Conservation (phyloP, 192 early-diverging fungal species). For the Radiomyces spectabilis region DNA sequence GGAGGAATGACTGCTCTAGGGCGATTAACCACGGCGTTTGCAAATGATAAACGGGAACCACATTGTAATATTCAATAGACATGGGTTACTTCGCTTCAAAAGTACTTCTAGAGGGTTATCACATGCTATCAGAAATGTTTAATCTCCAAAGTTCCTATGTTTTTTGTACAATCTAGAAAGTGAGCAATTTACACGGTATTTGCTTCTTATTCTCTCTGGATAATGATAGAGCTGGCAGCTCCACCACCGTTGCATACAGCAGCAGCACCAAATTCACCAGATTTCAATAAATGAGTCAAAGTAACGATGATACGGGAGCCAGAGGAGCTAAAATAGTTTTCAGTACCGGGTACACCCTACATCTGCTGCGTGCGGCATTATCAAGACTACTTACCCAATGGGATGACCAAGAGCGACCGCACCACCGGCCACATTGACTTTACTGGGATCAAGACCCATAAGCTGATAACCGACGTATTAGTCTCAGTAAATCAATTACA, state of each 20-base stretch:
- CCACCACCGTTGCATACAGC: constrained; percentile 84
- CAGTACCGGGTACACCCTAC: background rate
- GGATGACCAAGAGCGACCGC: constrained; percentile 78
- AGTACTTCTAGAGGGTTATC: background rate
- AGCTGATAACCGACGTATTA: too few relatives aligned
- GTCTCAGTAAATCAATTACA: too few relatives aligned
- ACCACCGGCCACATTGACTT: constrained; percentile 75
- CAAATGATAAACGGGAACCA: background rate
- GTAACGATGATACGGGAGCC: constrained; percentile 80
- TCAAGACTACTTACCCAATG: constrained; percentile 55
- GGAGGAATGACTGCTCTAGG: too few relatives aligned
- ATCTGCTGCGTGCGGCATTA: too few relatives aligned
- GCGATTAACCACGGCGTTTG: background rate
- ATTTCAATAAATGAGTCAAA: constrained; percentile 71
- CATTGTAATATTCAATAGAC: background rate
- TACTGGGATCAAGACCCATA: constrained; percentile 60
- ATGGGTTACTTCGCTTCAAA: background rate
- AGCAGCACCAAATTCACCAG: constrained; percentile 74
- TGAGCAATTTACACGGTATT: background rate
- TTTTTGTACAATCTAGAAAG: background rate
- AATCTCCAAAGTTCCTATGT: background rate
- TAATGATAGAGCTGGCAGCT: constrained; percentile 62
- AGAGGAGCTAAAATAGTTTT: constrained; percentile 38
- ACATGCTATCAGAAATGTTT: background rate
- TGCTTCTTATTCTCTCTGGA: constrained; percentile 41